These are phyloP conservation scores for Yamadazyma spencermartinsiae DNA, from an alignment of 1,139 yeast species.

Conservation along the genomic window DNA sequence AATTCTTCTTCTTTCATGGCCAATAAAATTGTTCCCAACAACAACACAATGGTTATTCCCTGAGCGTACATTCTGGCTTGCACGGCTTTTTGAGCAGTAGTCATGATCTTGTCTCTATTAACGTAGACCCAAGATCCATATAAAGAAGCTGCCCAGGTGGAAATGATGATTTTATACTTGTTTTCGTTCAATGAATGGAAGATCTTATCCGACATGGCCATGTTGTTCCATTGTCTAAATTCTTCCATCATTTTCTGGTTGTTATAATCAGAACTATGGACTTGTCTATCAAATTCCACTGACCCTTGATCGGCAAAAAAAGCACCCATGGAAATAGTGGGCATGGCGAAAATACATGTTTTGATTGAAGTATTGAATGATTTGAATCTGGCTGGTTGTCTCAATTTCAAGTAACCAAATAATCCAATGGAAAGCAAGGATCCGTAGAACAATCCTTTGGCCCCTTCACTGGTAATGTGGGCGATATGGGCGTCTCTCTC, in stretches of 20 bases:
- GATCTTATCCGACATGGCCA: slow-evolving; percentile 46
- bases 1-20: slow-evolving; percentile 62
- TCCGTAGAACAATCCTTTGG: slow-evolving; percentile 44
- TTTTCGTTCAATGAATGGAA: slow-evolving; percentile 50
- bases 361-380: slow-evolving; percentile 42
- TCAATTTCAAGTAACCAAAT: slow-evolving; percentile 32
- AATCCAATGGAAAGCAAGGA: slow-evolving; percentile 34
- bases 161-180: slow-evolving; percentile 75
- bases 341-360: slow-evolving; percentile 41
- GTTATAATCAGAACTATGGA: slow-evolving; percentile 36
- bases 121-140: slow-evolving; percentile 81
- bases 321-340: slow-evolving; percentile 40
- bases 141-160: slow-evolving; percentile 84
- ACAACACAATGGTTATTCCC: slow-evolving; percentile 66
- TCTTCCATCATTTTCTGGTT: slow-evolving; percentile 44
- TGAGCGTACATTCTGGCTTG: slow-evolving; percentile 96
- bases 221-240: slow-evolving; percentile 49
- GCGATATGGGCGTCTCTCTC: slow-evolving; percentile 45
- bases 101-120: slow-evolving; percentile 74
- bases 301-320: slow-evolving; percentile 52
- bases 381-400: slow-evolving; percentile 35
- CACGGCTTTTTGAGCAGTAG: slow-evolving; percentile 80
- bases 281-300: slow-evolving; percentile 44
- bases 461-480: slow-evolving; percentile 38
- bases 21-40: slow-evolving; percentile 64